Conservation (phyloP, 257 asterid genomes). For the Gentiana dahurica region DNA sequence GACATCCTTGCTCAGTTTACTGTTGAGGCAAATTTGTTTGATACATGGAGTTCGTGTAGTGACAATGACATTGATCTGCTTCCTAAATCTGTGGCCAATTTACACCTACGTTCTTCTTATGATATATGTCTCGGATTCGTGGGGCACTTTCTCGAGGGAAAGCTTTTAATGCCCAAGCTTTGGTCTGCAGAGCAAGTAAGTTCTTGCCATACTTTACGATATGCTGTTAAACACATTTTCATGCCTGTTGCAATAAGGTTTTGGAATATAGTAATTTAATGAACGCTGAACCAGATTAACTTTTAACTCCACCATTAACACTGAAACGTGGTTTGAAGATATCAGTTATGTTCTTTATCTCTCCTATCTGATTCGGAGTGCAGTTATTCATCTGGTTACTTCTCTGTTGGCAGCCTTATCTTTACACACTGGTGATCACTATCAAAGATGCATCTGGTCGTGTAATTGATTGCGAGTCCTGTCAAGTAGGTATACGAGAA, state of each 20-base stretch:
- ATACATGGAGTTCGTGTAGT: conserved; percentile 39
- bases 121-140: conserved; percentile 57
- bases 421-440: conserved; percentile 76
- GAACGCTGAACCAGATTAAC: too few species aligned
- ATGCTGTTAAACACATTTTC: conserved; percentile 3
- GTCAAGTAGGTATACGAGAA: conserved; percentile 83
- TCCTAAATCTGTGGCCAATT: conserved; percentile 44
- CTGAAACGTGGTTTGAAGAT: too few species aligned
- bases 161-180: conserved; percentile 62
- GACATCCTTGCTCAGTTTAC: conserved; percentile 36
- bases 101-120: conserved; percentile 39
- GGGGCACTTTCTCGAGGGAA: conserved; percentile 71
- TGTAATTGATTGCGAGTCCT: conserved; percentile 78
- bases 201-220: not conserved
- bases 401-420: conserved; percentile 71
- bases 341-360: too few species aligned
- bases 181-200: conserved; percentile 93
- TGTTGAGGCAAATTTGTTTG: conserved; percentile 77
- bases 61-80: conserved; percentile 37
- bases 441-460: conserved; percentile 79
- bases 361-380: too few species aligned
- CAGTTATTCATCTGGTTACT: conserved; percentile 6
- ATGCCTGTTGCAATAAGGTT: not conserved
- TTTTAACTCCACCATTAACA: too few species aligned
- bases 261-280: too few species aligned